A percentile compares a stretch with the other conserved stretches of the same genome.
These are phyloP conservation scores for Avena insularis DNA, from an alignment of 176 grass and related monocot species.

Conservation along the genomic window DNA sequence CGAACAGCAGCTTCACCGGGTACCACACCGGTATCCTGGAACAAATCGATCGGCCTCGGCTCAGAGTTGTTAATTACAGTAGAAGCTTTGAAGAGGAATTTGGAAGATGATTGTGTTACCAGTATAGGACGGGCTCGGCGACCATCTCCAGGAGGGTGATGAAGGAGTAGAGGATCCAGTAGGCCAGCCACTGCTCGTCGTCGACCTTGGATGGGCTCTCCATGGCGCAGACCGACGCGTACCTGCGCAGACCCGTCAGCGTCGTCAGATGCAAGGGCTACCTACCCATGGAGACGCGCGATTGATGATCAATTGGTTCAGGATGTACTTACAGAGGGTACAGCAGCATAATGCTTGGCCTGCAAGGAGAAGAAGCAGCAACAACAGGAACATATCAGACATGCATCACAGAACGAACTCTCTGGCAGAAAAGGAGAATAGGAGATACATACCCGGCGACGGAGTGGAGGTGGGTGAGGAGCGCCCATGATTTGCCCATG, in stretches of 20 bases:
- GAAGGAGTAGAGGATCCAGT: constrained; percentile 85
- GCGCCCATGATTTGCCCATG: constrained; percentile 53
- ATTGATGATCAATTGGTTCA: not conserved
- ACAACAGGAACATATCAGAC: not conserved
- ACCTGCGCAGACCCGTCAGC: constrained; percentile 44
- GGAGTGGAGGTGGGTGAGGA: constrained; percentile 53
- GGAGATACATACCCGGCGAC: constrained; percentile 39
- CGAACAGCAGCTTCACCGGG: constrained; percentile 60
- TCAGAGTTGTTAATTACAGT: no score
- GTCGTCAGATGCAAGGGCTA: not conserved
- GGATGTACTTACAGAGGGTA: constrained; percentile 73
- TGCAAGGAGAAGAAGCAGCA: constrained; percentile 5
- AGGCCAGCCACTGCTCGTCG: constrained; percentile 84
- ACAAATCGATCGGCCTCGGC: no score
- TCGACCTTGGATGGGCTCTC: constrained; percentile 69
- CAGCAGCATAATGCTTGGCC: constrained; percentile 60
- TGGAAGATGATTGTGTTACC: constrained; percentile 23
- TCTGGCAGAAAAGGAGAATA: not conserved
- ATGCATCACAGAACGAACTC: not conserved
- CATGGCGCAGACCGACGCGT: constrained; percentile 74
- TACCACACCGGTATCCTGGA: constrained; percentile 76
- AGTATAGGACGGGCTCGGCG: constrained; percentile 59
- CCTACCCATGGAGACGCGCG: not conserved
- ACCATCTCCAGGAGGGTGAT: constrained; percentile 76
- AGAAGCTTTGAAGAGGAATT: no score